These are phyloP conservation scores for Pichia cabralensis DNA, from an alignment of 805 yeast genomes.

Conservation along the genomic window DNA sequence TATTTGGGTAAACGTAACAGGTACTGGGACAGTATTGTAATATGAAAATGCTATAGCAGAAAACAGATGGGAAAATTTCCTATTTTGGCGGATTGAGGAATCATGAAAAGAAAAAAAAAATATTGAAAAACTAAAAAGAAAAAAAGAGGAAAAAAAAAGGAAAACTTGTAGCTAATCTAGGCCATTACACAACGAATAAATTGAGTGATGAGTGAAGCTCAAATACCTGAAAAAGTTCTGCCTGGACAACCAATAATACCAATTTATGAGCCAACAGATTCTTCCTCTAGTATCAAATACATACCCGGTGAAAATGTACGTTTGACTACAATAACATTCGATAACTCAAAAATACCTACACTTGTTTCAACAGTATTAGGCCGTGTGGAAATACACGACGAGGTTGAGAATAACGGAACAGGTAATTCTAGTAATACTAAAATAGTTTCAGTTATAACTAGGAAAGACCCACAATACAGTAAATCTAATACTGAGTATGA, in stretches of 20 bases:
- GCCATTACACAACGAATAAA: too few relatives aligned
- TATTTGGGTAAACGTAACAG: too few relatives aligned
- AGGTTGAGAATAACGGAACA: conserved; percentile 8
- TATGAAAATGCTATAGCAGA: too few relatives aligned
- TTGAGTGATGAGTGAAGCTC: not conserved
- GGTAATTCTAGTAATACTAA: not conserved
- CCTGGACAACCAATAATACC: conserved; percentile 82
- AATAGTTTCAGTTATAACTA: conserved; percentile 15
- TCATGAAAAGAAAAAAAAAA: too few relatives aligned
- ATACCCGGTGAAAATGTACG: conserved; percentile 60
- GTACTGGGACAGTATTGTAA: too few relatives aligned
- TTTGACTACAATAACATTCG: conserved; percentile 33
- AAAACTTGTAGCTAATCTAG: too few relatives aligned
- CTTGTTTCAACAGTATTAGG: conserved; percentile 59
- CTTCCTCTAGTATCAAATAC: conserved; percentile 26
- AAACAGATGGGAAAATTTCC: too few relatives aligned
- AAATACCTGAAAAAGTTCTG: conserved; percentile 41
- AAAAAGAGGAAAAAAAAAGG: too few relatives aligned
- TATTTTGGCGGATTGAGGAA: too few relatives aligned
- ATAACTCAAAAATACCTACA: conserved; percentile 29
- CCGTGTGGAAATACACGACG: conserved; percentile 25
- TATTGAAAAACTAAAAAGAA: too few relatives aligned
- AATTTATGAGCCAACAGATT: conserved; percentile 26
- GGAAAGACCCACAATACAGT: conserved; percentile 15
- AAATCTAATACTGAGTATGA: not conserved